A percentile compares a stretch with the other conserved stretches of the same genome.
These are phyloP conservation scores for Mycena chlorophos DNA, from an alignment of 768 basidiomycete species.

Conservation along the genomic window DNA sequence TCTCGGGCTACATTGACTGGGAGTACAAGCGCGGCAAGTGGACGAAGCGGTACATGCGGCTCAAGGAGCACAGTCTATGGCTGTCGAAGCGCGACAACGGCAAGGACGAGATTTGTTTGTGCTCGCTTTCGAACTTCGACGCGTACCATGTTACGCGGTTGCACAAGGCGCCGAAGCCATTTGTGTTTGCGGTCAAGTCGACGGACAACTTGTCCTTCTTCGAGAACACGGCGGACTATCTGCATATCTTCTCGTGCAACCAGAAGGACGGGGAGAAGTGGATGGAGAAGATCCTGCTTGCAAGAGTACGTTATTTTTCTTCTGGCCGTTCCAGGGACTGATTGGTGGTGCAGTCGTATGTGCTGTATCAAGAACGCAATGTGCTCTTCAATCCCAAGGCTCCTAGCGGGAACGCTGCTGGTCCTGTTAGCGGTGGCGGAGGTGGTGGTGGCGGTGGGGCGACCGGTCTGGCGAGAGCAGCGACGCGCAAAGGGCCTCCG, in stretches of 20 bases:
- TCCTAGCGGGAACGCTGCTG: slow-evolving; percentile 27
- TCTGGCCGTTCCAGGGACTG: background rate
- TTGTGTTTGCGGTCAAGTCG: slow-evolving; percentile 84
- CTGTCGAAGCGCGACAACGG: slow-evolving; percentile 87
- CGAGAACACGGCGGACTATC: slow-evolving; percentile 84
- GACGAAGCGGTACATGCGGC: slow-evolving; percentile 88
- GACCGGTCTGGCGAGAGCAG: slow-evolving; percentile 36
- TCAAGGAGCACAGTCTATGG: slow-evolving; percentile 85
- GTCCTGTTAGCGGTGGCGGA: slow-evolving; percentile 26
- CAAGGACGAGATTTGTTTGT: slow-evolving; percentile 81
- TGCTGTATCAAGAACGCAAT: slow-evolving; percentile 77
- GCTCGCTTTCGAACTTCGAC: slow-evolving; percentile 90
- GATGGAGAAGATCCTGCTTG: slow-evolving; percentile 80
- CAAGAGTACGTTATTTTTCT: slow-evolving; percentile 58
- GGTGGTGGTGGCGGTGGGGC: background rate
- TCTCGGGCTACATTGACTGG: slow-evolving; percentile 77
- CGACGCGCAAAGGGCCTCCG: slow-evolving; percentile 37
- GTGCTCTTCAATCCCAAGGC: slow-evolving; percentile 55
- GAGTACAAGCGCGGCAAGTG: slow-evolving; percentile 93
- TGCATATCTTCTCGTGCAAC: slow-evolving; percentile 81
- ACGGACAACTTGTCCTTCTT: slow-evolving; percentile 85
- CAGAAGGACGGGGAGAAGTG: slow-evolving; percentile 73
- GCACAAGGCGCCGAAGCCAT: slow-evolving; percentile 82
- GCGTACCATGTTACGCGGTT: slow-evolving; percentile 76
- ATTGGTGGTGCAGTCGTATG: slow-evolving; percentile 61